Base-by-base conservation (phyloP, 225 moss, liverwort and hornwort species). In the Marchantia paleacea region DNA sequence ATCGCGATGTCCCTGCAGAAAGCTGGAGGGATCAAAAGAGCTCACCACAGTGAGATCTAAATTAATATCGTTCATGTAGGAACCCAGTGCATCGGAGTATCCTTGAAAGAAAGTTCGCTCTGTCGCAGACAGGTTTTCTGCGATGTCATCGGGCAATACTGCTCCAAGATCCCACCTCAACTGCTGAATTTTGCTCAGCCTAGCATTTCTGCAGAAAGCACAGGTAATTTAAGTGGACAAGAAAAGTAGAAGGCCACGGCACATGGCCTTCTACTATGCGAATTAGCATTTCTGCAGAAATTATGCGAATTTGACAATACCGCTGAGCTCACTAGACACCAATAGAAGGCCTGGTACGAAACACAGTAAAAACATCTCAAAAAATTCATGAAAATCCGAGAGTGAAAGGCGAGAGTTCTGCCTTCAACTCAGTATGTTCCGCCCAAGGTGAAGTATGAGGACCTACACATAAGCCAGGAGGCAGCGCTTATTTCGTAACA, bases 141-240 rank as follows among this genome's bases (percentile, higher is more conserved):
- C 87, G 74, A 95, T 91, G 62, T 95, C 92, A 71, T 91, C 90
- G 10, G 99, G 99, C 13, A 99, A 86, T 26, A 95, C 91, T n/a
- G 95, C 99, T 72, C 99, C 99, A 29, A 99, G 90, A 78, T 95
- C 92, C 99, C 99, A 94, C 75, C 97, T 88, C 7, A 99, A 83
- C 58, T 90, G 94, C 70, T 91, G 92, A 83, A 95, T 87, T 80
- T 89, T 91, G 69, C 89, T 86, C 22, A 92, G 90, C 60, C 95
- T 92, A 54, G 92, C 90, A 80, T 90, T 92, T 90, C 99, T 99
- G 95, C 82, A 71, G 62, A 82, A 60, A 76, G 13, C 13, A 22
- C 12, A 72, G 31, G 20, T 12, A 69, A 7, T 31, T 69, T 9
- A 1, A 48, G 19, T 48, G 83, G 63, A 72, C 0, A 29, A 10